Base-by-base conservation (phyloP, 148 eudicot species). In the Cornus suecica region DNA sequence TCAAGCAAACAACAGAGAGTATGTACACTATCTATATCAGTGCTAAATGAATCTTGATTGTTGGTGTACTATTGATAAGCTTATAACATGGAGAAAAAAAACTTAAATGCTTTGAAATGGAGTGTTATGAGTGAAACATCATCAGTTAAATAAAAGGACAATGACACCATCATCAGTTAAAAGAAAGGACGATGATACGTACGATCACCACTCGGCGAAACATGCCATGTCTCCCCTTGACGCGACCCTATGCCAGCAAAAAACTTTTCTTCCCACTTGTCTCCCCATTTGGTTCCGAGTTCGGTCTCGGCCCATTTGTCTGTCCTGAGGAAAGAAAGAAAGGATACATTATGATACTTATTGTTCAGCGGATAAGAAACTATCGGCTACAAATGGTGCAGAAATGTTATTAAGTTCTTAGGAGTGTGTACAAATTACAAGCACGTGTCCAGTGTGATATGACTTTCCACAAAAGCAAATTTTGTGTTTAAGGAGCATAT, bases 241-340 rank as follows among this genome's bases (percentile, higher is more conserved):
- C 97, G 94, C 2, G 97, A 92, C 73, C 99, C 99, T 77, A 94
- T 92, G 79, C 99, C 97, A 31, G 94, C 83, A 82, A 90, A 92
- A 73, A 92, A 94, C 75, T 85, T 94, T 79, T 94, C 99, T 60
- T 94, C 99, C 99, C 99, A 94, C 80, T 94, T 92, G 82, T 94
- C 99, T 79, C 97, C 99, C 99, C 99, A 94, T 86, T 89, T 91
- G 32, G 97, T 94, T 84, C 97, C 99, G 69, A 90, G 88, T 82
- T 92, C 94, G 34, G 99, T 94, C 86, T 94, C 99, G 23, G 99
- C 99, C 97, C 99, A 94, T 83, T 94, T 94, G 79, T 94, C 99
- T 56, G 99, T 94, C 99, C 99, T 94, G 92, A 67, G 56, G 54
- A 70, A 72, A 62, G 15, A 68, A 63, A 48, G 29, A 79, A 51